Base-by-base conservation (phyloP, 768 basidiomycete genomes). In the Kwoniella pini region DNA sequence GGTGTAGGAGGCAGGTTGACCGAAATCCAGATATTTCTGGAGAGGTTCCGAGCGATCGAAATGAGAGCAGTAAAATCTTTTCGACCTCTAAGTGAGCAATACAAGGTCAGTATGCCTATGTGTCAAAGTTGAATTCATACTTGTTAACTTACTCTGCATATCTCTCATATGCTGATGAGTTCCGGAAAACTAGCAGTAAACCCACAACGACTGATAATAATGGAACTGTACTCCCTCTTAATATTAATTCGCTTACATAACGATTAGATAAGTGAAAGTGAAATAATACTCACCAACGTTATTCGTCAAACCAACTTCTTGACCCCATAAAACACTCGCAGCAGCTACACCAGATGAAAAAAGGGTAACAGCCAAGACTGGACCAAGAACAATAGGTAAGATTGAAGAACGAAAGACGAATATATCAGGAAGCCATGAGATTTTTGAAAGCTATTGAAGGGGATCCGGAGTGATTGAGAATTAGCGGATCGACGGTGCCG, bases 161-260 rank as follows among this genome's bases (percentile, higher is more conserved):
- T 26, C 62, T 38, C 48, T 67, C 69, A 57, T 76, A 69, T n/a
- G 73, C 70, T 4, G 63, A 69, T 13, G 66, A 69, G 50, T 64
- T 68, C 45, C 63, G 56, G 52, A 72, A 67, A 11, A 71, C 71
- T 57, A 95, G 82, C 55, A 95, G 86, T 59, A 96, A 82, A 67
- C 91, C 93, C 52, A 94, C 92, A 67, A 95, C 93, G 12, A 96
- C 90, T 11, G 90, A 90, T 30, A 95, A 83, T 52, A 96, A 79
- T 1, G 93, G 93, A 1, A 93, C 85, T 75, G 33, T 15, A 36
- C 33, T 36, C 7, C 33, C 15, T 7, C 33, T 36, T 15, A 36
- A 15, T 15, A 36, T 36, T 15, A 36, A 7, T 36, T 36, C 33
- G 15, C 15, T 15, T 7, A 36, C 7, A 36, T 7, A 7, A 7